Percentiles rank a stretch among this genome's conserved stretches.
phyloP scores from a whole-genome alignment of 208 protist genomes.

The Trypanosoma caninum region DNA sequence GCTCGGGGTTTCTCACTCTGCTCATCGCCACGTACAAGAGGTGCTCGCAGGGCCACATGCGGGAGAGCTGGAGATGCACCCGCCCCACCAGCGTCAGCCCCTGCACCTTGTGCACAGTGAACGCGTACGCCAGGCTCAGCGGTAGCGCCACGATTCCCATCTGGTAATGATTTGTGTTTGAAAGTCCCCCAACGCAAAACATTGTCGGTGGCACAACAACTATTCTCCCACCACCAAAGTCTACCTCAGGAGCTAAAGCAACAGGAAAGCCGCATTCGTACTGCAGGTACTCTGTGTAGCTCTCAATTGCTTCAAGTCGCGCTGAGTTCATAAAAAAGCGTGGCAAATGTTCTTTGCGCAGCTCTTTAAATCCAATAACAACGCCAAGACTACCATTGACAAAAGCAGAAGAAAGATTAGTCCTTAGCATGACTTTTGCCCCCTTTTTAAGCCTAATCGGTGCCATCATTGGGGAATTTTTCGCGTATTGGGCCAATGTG shows the following conservation, averaged over 20 bases:
- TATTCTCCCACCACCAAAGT: slow-evolving; percentile 62
- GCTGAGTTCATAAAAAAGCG: slow-evolving; percentile 33
- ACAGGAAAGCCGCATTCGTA: slow-evolving; percentile 59
- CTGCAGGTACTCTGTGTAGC: slow-evolving; percentile 60
- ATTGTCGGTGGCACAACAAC: slow-evolving; percentile 55
- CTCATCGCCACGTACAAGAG: slow-evolving; percentile 89
- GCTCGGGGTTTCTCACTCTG: slow-evolving; percentile 81
- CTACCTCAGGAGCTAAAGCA: slow-evolving; percentile 63
- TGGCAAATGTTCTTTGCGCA: slow-evolving; percentile 41
- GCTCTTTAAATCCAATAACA: slow-evolving; percentile 70
- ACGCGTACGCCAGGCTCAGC: slow-evolving; percentile 85
- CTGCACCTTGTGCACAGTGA: slow-evolving; percentile 93
- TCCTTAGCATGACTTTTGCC: slow-evolving; percentile 80
- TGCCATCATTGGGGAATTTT: slow-evolving; percentile 38
- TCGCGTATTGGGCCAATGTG: slow-evolving; percentile 57
- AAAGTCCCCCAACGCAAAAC: slow-evolving; percentile 63
- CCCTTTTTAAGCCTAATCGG: slow-evolving; percentile 65
- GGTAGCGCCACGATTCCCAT: slow-evolving; percentile 64
- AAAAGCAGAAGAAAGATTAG: slow-evolving; percentile 62
- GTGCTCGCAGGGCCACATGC: slow-evolving; percentile 89
- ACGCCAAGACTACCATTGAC: slow-evolving; percentile 88
- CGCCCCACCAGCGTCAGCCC: slow-evolving; percentile 80
- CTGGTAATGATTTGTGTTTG: slow-evolving; percentile 74
- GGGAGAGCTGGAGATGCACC: slow-evolving; percentile 81
- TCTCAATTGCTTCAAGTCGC: slow-evolving; percentile 36